Conservation (phyloP, 805 yeast genomes). For the Candida tallmaniae region DNA sequence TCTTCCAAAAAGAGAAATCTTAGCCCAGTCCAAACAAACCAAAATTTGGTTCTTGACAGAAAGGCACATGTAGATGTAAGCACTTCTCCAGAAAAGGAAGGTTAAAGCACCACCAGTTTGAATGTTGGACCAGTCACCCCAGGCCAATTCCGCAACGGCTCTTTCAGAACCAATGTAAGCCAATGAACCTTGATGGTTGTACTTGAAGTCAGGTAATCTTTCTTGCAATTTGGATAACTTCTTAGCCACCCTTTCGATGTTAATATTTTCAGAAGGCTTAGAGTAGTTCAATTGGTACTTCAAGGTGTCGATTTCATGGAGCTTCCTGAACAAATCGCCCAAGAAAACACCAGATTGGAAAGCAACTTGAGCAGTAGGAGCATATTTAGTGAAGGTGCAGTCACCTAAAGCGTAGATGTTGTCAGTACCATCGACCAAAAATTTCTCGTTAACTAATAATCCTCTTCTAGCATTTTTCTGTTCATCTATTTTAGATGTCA, state of each 20-base stretch:
- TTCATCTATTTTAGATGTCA: conserved; percentile 65
- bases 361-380: conserved; percentile 98
- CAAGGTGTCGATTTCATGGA: conserved; percentile 57
- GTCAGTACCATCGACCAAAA: conserved; percentile 76
- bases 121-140: conserved; percentile 75
- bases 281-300: conserved; percentile 41
- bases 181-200: conserved; percentile 86
- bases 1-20: conserved; percentile 85
- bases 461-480: conserved; percentile 90
- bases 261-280: conserved; percentile 36
- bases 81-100: conserved; percentile 91
- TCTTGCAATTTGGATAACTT: conserved; percentile 41
- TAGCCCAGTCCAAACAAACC: conserved; percentile 85
- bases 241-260: conserved; percentile 40
- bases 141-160: conserved; percentile 87
- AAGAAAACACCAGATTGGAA: conserved; percentile 87
- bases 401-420: conserved; percentile 91
- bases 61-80: conserved; percentile 89
- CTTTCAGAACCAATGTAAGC: conserved; percentile 92
- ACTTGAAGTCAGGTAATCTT: conserved; percentile 60
- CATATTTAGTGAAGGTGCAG: conserved; percentile 85
- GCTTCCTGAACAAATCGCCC: conserved; percentile 63
- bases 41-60: conserved; percentile 83
- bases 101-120: conserved; percentile 83
- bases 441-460: conserved; percentile 74